phyloP scores from a whole-genome alignment of 371 early-diverging fungal genomes.

The Mortierella polycephala region DNA sequence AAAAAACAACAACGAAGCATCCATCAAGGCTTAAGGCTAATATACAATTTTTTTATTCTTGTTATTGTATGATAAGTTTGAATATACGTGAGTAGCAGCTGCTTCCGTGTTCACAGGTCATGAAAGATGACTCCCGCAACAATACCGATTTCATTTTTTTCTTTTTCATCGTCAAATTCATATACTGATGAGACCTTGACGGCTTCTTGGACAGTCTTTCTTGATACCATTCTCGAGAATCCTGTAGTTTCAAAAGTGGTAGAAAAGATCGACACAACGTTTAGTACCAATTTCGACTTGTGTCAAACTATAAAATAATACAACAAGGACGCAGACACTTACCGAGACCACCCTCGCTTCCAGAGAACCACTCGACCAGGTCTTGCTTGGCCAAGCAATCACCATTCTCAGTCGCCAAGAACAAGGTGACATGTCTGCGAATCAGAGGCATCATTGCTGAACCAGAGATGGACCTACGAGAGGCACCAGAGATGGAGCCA shows the following conservation, averaged over 20 bases:
- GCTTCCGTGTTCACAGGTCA: slow-evolving; percentile 6
- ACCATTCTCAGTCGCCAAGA: slow-evolving; percentile 42
- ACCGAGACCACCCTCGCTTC: slow-evolving; percentile 48
- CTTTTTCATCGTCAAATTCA: slow-evolving; percentile 37
- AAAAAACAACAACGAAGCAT: too few species aligned
- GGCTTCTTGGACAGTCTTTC: slow-evolving; percentile 43
- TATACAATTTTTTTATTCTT: too few species aligned
- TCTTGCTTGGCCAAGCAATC: slow-evolving; percentile 47
- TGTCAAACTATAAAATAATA: background rate
- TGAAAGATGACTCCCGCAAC: slow-evolving; percentile 52
- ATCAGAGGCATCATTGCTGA: slow-evolving; percentile 22
- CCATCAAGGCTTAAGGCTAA: too few species aligned
- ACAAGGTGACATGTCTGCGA: slow-evolving; percentile 47
- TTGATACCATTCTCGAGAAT: slow-evolving; percentile 37
- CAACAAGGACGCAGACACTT: slow-evolving; percentile 3
- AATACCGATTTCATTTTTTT: slow-evolving; percentile 32
- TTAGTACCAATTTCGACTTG: background rate
- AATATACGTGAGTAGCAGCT: background rate
- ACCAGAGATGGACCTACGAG: slow-evolving; percentile 46
- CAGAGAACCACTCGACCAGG: slow-evolving; percentile 51
- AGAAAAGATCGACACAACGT: background rate
- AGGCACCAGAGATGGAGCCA: slow-evolving; percentile 25
- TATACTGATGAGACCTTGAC: slow-evolving; percentile 16
- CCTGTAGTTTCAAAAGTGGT: slow-evolving; percentile 13
- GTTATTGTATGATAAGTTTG: too few species aligned